Base-by-base conservation (phyloP, 192 early-diverging fungal genomes). In the Backusella liffmaniae region DNA sequence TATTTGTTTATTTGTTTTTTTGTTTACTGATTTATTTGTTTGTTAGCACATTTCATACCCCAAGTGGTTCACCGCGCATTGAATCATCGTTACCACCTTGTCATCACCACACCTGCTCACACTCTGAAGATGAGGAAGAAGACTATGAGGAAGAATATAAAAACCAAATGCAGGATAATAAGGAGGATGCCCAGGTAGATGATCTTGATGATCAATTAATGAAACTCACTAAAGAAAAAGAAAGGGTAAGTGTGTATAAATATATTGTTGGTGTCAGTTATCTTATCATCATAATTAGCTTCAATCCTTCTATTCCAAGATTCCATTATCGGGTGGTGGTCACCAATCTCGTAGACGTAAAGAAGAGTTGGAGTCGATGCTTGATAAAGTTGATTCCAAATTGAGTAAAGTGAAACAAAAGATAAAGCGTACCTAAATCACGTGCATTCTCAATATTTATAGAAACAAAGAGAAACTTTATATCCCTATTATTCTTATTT, bases 251-350 rank as follows among this genome's bases (percentile, higher is more conserved):
- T 23, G 26, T 26, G 23, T n/a, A 26, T 26, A 26, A 26, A n/a
- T 21, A 8, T 18, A 21, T 51, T 53, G 5, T 18, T 0, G 16
- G 32, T 32, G 32, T 32, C 32, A 8, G 6, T 53, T 5, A 18
- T 6, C n/a, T 53, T 53, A 53, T 53, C 10, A 12, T 39, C 32
- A 83, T 15, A 16, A 49, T 7, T 49, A 49, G 82, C 78, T 88
- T 3, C 83, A 86, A 73, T 84, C 84, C 5, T 81, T 83, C 70
- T 76, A 86, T 67, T 80, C 80, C 67, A 86, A 86, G 67, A 85
- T 88, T 8, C 87, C 87, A 15, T 79, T 88, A 23, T 75, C 83
- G 4, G 87, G 87, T 65, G 85, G 87, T 26, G 87, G 87, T 23
- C 84, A 83, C 10, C 80, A 78, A 71, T 79, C 83, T 23, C 79